A percentile compares a stretch with the other conserved stretches of the same genome.
Conservation (phyloP, 1,284 basidiomycete genomes). For the Malassezia nana region DNA sequence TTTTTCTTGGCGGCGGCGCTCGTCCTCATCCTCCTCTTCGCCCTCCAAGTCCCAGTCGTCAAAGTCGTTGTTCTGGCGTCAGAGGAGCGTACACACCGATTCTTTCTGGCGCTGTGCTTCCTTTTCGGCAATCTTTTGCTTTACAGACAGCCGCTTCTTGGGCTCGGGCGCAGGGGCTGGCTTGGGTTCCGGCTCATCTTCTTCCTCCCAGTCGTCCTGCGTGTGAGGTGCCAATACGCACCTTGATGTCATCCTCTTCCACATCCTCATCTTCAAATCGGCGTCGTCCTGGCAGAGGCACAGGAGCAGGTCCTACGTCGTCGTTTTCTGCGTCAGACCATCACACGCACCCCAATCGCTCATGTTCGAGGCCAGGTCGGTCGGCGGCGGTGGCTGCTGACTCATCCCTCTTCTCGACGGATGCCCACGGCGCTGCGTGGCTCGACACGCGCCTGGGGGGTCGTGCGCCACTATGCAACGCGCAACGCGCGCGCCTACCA, state of each 20-base stretch:
- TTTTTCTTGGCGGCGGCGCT: constrained; percentile 27
- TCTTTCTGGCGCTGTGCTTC: constrained; percentile 25
- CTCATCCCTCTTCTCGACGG: not conserved
- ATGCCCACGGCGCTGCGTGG: not conserved
- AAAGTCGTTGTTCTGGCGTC: not conserved
- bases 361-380: too few species aligned
- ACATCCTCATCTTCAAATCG: constrained; percentile 45
- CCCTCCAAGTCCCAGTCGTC: constrained; percentile 7
- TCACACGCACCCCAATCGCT: constrained; percentile 36
- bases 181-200: constrained; percentile 29
- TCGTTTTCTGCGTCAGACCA: constrained; percentile 26
- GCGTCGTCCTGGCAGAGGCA: constrained; percentile 15
- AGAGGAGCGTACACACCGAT: not conserved
- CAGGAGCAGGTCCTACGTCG: constrained; percentile 23
- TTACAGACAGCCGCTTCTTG: constrained; percentile 42
- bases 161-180: constrained; percentile 22
- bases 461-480: too few species aligned
- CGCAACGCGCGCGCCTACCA: constrained; percentile 38
- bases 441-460: too few species aligned
- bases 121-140: constrained; percentile 44
- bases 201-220: constrained; percentile 46
- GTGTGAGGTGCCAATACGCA: constrained; percentile 4
- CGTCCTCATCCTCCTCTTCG: constrained; percentile 18
- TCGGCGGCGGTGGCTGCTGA: not conserved
- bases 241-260: constrained; percentile 40